Evolutionary conservation across 2,329 filamentous ascomycete genomes (phyloP).

Genomic region (Fusarium compactum): DNA sequence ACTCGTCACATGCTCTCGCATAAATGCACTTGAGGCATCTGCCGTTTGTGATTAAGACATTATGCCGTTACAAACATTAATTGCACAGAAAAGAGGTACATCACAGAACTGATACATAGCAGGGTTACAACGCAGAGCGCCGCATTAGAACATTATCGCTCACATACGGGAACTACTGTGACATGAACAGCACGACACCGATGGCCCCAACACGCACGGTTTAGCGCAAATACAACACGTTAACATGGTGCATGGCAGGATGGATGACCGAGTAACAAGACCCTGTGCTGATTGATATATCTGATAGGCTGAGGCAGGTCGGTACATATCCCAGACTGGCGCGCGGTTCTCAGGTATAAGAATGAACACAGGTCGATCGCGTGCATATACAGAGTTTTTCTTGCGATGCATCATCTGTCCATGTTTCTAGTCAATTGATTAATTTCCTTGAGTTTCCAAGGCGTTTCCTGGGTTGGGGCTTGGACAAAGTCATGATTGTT

Average conservation of each 20-base stretch:
- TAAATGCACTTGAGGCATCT: constrained; percentile 19
- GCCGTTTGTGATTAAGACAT: background rate
- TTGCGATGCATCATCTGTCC: background rate
- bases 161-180: constrained; percentile 19
- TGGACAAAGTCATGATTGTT: background rate
- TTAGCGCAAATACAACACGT: background rate
- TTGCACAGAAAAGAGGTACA: background rate
- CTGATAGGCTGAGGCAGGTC: constrained; percentile 14
- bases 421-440: background rate
- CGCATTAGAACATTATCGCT: constrained; percentile 11
- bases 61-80: background rate
- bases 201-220: background rate
- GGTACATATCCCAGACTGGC: background rate
- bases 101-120: background rate
- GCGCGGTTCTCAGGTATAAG: constrained; percentile 1
- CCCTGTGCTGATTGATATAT: constrained; percentile 15
- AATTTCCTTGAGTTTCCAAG: background rate
- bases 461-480: background rate
- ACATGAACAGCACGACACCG: constrained; percentile 26
- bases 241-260: background rate
- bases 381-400: background rate
- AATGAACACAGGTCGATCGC: background rate
- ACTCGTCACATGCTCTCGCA: constrained; percentile 33
- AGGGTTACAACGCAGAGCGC: constrained; percentile 8
- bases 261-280: background rate